Percentiles rank a stretch among this genome's conserved stretches.
phyloP scores from a whole-genome alignment of 2,329 filamentous ascomycete genomes.

The Colletotrichum scovillei region DNA sequence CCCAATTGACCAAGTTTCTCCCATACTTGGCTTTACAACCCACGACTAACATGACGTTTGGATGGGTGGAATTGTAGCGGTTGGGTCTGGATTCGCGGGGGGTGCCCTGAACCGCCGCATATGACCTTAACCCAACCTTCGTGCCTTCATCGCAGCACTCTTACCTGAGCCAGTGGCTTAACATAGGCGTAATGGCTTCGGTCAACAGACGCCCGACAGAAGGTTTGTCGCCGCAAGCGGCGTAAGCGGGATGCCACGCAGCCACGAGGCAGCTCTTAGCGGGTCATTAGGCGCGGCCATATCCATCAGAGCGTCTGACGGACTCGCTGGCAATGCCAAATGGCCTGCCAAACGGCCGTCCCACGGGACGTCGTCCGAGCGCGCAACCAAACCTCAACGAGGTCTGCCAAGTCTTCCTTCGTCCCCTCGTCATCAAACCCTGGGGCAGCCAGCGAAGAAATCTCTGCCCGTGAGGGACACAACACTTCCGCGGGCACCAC shows the following conservation, averaged over 20 bases:
- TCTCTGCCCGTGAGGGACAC: not conserved
- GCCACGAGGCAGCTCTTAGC: slow-evolving; percentile 15
- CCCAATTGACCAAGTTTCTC: not conserved
- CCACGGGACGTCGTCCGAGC: slow-evolving; percentile 19
- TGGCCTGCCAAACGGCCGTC: slow-evolving; percentile 17
- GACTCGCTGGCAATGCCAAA: slow-evolving; percentile 11
- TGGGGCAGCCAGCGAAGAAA: not conserved
- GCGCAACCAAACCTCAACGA: not conserved
- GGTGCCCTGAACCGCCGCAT: not conserved
- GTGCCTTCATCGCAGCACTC: not conserved
- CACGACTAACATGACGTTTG: not conserved
- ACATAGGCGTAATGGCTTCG: slow-evolving; percentile 15
- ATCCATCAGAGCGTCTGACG: slow-evolving; percentile 17
- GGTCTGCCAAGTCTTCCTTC: slow-evolving; percentile 3
- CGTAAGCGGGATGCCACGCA: not conserved
- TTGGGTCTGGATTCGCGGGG: not conserved
- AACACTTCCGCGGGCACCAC: not conserved
- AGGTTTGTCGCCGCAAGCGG: slow-evolving; percentile 9
- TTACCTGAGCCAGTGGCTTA: slow-evolving; percentile 30
- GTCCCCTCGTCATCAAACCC: not conserved
- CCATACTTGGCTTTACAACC: not conserved
- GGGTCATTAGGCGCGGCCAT: not conserved
- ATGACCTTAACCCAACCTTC: not conserved
- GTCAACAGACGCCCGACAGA: slow-evolving; percentile 5
- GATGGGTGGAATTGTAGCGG: not conserved